Evolutionary conservation across 306 rosid genomes (phyloP), one percentile per base, ranked within the genome.

Genomic region (Corylus heterophylla): DNA sequence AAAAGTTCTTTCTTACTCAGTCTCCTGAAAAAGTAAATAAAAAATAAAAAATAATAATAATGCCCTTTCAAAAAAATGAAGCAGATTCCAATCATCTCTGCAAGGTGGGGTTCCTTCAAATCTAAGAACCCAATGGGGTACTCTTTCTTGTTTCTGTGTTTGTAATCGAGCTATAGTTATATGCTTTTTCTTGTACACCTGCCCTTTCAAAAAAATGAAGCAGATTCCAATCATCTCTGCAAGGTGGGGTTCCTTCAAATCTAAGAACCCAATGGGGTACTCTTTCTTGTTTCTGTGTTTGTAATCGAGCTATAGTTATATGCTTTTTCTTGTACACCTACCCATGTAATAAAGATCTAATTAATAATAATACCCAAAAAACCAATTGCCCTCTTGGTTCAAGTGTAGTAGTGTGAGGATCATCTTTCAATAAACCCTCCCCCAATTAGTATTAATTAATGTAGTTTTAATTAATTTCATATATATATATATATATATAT

Each of bases 171-270:
- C n/a, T 7, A 22, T 22, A 22, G 25, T 22, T 22, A 22, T 22
- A 22, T 22, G 25, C 25, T 0, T 22, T 22, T 22, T 22, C 25
- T 22, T 22, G 25, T 22, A 22, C 25, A 22, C n/a, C n/a, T 48
- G 25, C 63, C 50, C 31, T 67, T 8, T 8, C 44, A 52, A 69
- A 73, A 76, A 51, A 74, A 73, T 79, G 58, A 39, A 37, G 54
- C 73, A 74, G 74, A 77, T 87, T 80, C 86, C 64, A 81, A 85
- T 82, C 69, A 86, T 80, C 81, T 78, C 35, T 51, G 11, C 6
- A 4, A 76, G 48, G 69, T 74, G 68, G 86, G 88, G 82, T 86
- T 84, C 76, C 90, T 84, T 86, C 84, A 63, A 72, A 85, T 87
- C 86, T 86, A 77, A 80, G 84, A 73, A 86, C 82, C 89, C 77